Evolutionary conservation across 2,329 filamentous ascomycete genomes (phyloP), one percentile per base, ranked within the genome.

Genomic region (Coniochaeta prunicola): DNA sequence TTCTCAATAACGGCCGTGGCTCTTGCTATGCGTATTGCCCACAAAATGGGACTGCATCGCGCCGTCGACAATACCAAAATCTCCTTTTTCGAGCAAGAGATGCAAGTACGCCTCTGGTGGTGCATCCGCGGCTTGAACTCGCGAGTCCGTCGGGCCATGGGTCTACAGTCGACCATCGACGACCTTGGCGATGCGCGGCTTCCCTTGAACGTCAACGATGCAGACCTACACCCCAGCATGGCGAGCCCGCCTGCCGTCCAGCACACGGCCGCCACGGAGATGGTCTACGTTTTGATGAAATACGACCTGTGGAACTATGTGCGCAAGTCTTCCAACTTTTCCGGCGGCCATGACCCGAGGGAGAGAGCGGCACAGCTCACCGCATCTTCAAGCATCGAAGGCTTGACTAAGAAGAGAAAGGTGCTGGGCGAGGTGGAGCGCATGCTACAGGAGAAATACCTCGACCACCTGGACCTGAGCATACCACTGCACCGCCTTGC

Each of bases 151-250:
- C 3, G 53, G 31, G 60, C 58, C 56, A 58, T 53, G 57, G 24
- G 40, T 17, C 77, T 77, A 42, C 76, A 64, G 74, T 77, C 2
- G 76, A 73, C 59, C 42, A 36, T 36, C 34, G 34, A 36, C 17
- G 12, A 53, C 34, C 10, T 61, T 15, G 3, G 57, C 1, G 77
- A 82, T 30, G 79, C 80, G 0, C 76, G 79, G 48, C 74, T 83
- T 67, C 82, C 83, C 1, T 72, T 81, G 2, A 86, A 86, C 59
- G 69, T 85, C 56, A 80, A 85, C 60, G 84, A 86, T 61, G 67
- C 65, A 15, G 80, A 83, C 50, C 67, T 86, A 0, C 68, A 71
- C 3, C 80, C 81, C 0, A 71, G 73, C 10, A 81, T 81, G 76
- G 72, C 68, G 6, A 73, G 77, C 0, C 75, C 80, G 1, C 81